Evolutionary conservation across 495 filamentous ascomycete species (phyloP).

Genomic region (Lasiosphaeris hirsuta): DNA sequence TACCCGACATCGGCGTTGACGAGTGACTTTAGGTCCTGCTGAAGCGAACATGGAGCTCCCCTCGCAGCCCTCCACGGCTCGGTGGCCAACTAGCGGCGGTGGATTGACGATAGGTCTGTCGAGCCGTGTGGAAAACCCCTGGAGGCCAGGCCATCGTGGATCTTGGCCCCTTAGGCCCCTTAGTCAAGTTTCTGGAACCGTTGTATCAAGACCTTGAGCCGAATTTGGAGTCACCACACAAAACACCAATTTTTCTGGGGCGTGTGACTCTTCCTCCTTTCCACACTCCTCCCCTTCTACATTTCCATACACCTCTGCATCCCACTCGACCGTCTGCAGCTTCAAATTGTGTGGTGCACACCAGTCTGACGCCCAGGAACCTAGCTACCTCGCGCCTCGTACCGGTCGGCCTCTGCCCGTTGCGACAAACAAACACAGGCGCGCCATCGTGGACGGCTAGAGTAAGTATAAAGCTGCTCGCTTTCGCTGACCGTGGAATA

Average conservation of each 20-base stretch:
- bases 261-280: constrained; percentile 33
- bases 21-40: constrained; percentile 10
- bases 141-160: constrained; percentile 6
- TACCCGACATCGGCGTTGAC: constrained; percentile 25
- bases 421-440: neutral
- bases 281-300: constrained; percentile 16
- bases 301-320: constrained; percentile 14
- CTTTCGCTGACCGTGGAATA: constrained; percentile 24
- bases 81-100: constrained; percentile 14
- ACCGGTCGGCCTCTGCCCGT: neutral
- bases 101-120: constrained; percentile 10
- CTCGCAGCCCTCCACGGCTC: constrained; percentile 13
- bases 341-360: constrained; percentile 11
- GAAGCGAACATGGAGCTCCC: constrained; percentile 11
- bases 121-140: constrained; percentile 1
- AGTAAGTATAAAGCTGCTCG: constrained; percentile 24
- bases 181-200: constrained; percentile 22
- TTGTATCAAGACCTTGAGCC: constrained; percentile 27
- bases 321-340: constrained; percentile 24
- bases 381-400: neutral
- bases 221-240: constrained; percentile 32
- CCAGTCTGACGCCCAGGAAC: neutral
- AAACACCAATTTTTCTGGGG: constrained; percentile 25
- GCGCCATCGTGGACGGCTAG: constrained; percentile 1
- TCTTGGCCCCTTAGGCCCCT: constrained; percentile 10